Evolutionary conservation across 257 asterid genomes (phyloP).

Genomic region (Cinchona pubescens): DNA sequence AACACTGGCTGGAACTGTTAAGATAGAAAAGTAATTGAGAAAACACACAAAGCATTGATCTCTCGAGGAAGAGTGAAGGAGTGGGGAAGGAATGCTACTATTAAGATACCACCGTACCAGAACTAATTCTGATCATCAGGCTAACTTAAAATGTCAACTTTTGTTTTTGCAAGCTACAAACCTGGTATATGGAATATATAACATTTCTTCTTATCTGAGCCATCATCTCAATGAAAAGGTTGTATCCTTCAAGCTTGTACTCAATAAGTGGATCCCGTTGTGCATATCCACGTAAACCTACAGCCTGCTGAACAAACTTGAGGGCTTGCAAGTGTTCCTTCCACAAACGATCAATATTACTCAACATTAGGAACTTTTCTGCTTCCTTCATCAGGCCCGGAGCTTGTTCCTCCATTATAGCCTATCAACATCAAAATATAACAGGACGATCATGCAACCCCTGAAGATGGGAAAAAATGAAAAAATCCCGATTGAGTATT

Average conservation of each 20-base stretch:
- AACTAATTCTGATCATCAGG: neutral
- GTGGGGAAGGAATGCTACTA: neutral
- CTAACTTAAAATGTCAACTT: neutral
- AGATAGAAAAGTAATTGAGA: slow-evolving; percentile 17
- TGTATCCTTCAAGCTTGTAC: slow-evolving; percentile 96
- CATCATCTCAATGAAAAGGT: slow-evolving; percentile 98
- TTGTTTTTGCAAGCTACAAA: slow-evolving; percentile 14
- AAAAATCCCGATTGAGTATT: no score
- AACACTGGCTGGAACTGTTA: slow-evolving; percentile 82
- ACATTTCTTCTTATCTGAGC: slow-evolving; percentile 95
- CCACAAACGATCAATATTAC: slow-evolving; percentile 94
- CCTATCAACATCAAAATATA: slow-evolving; percentile 40
- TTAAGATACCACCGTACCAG: no score
- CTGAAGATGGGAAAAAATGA: neutral
- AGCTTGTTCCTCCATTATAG: slow-evolving; percentile 86
- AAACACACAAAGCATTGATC: neutral
- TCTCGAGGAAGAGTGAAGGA: neutral
- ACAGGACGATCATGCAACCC: slow-evolving; percentile 2
- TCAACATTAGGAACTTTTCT: slow-evolving; percentile 84
- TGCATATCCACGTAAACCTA: slow-evolving; percentile 94
- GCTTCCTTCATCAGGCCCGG: slow-evolving; percentile 98
- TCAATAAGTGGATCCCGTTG: slow-evolving; percentile 98
- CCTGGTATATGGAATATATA: slow-evolving; percentile 95
- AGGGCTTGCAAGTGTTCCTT: slow-evolving; percentile 99
- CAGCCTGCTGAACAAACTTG: slow-evolving; percentile 99